Evolutionary conservation across 148 eudicot genomes (phyloP).

Genomic region (Gaultheria prostrata): DNA sequence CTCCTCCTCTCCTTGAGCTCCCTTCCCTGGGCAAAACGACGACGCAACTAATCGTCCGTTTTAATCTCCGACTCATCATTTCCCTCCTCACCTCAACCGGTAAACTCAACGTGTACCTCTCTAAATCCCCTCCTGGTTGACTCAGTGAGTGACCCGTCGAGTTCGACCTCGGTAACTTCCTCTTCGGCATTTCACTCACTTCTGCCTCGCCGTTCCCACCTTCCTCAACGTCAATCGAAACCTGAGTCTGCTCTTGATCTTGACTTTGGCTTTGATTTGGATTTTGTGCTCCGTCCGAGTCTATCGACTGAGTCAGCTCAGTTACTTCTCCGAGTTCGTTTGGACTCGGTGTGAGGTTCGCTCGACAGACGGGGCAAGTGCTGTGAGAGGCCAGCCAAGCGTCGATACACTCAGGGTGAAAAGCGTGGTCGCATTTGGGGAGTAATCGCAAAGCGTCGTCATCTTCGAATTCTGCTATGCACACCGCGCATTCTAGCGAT

Average conservation of each 20-base stretch:
- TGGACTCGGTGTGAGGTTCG: slow-evolving; percentile 2
- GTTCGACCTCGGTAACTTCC: slow-evolving; percentile 22
- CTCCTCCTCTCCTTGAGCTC: slow-evolving; percentile 26
- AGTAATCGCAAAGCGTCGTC: slow-evolving; percentile 23
- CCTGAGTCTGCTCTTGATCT: background rate
- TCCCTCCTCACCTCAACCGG: slow-evolving; percentile 41
- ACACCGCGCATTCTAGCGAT: slow-evolving; percentile 31
- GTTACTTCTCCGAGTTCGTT: slow-evolving; percentile 28
- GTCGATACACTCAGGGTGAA: slow-evolving; percentile 31
- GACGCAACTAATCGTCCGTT: slow-evolving; percentile 30
- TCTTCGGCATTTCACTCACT: slow-evolving; percentile 20
- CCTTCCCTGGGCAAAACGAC: slow-evolving; percentile 26
- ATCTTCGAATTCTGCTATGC: slow-evolving; percentile 25
- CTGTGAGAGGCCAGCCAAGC: slow-evolving; percentile 29
- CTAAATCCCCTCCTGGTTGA: slow-evolving; percentile 27
- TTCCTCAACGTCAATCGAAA: background rate
- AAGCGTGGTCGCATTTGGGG: slow-evolving; percentile 15
- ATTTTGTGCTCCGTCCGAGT: background rate
- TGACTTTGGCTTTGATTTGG: slow-evolving; percentile 19
- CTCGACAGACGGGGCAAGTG: slow-evolving; percentile 32
- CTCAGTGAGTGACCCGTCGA: slow-evolving; percentile 50
- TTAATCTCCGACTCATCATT: slow-evolving; percentile 25
- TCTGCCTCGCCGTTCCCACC: slow-evolving; percentile 9
- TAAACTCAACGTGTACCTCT: slow-evolving; percentile 39
- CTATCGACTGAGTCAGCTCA: background rate